Percentiles rank a stretch among this genome's conserved stretches.
Evolutionary conservation across 2,329 filamentous ascomycete genomes (phyloP).

Genomic region (Aspergillus sp.): DNA sequence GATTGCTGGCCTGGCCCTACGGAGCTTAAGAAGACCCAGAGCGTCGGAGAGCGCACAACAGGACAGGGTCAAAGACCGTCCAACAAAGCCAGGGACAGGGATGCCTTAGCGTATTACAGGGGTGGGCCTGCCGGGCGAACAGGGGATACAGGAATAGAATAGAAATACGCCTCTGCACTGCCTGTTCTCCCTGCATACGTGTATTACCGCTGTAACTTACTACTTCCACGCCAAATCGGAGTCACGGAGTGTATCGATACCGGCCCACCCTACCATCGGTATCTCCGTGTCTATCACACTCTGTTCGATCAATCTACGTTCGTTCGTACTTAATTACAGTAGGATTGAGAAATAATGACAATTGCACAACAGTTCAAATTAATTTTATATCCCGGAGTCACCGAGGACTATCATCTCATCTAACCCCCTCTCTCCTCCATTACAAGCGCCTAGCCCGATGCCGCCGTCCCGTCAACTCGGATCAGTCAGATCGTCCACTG

Average conservation of each 20-base stretch:
- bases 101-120: conserved; percentile 7
- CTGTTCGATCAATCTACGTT: too few species aligned
- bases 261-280: conserved; percentile 16
- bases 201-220: not conserved
- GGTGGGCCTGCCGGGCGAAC: conserved; percentile 8
- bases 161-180: conserved; percentile 5
- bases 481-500: conserved; percentile 9
- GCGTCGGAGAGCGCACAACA: too few species aligned
- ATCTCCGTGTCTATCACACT: conserved; percentile 13
- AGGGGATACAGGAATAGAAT: conserved; percentile 9
- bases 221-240: not conserved
- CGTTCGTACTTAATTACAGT: too few species aligned
- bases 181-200: conserved; percentile 1
- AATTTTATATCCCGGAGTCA: too few species aligned
- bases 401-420: too few species aligned
- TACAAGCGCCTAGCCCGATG: too few species aligned
- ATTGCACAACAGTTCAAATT: too few species aligned
- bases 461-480: conserved; percentile 15
- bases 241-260: conserved; percentile 2
- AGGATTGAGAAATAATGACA: too few species aligned
- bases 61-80: too few species aligned
- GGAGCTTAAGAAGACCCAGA: too few species aligned
- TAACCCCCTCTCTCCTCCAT: too few species aligned
- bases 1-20: too few species aligned
- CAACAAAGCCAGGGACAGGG: conserved; percentile 8